These are phyloP conservation scores for Komagataella kurtzmanii DNA, from an alignment of 805 yeast genomes.

Conservation along the genomic window DNA sequence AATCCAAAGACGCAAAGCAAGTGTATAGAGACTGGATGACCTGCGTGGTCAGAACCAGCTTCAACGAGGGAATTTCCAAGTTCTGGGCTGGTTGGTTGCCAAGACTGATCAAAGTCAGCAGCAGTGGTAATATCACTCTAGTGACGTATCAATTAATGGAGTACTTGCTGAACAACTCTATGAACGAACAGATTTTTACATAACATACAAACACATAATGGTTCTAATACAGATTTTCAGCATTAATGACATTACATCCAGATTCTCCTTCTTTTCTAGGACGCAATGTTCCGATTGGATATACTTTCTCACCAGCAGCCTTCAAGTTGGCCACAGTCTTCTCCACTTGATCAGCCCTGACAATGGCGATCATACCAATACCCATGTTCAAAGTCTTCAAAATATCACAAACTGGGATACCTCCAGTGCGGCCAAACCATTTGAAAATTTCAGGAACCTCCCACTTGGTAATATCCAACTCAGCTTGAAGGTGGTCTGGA, in stretches of 20 bases:
- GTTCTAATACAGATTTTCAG: conserved; percentile 25
- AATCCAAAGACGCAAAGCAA: conserved; percentile 51
- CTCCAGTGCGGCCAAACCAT: conserved; percentile 89
- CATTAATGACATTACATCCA: conserved; percentile 46
- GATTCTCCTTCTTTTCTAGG: conserved; percentile 31
- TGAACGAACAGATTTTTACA: conserved; percentile 23
- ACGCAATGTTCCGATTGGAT: conserved; percentile 48
- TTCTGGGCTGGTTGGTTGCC: conserved; percentile 54
- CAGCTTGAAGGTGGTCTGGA: conserved; percentile 69
- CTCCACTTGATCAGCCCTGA: conserved; percentile 51
- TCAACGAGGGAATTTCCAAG: conserved; percentile 29
- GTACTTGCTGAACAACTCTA: conserved; percentile 23
- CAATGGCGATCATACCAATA: conserved; percentile 90
- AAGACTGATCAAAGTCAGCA: conserved; percentile 54
- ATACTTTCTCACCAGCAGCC: conserved; percentile 64
- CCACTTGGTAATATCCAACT: conserved; percentile 71
- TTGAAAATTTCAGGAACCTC: conserved; percentile 78
- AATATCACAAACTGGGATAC: conserved; percentile 75
- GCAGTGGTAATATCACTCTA: conserved; percentile 59
- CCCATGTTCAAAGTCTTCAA: conserved; percentile 92
- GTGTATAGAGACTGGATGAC: conserved; percentile 50
- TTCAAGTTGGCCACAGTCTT: conserved; percentile 38
- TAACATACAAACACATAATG: neutral
- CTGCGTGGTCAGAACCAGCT: conserved; percentile 33
- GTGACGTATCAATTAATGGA: conserved; percentile 48